Percentiles rank a stretch among this genome's conserved stretches.
Conservation (phyloP, 108 stramenopile species). For the Cylindrotheca fusiformis region DNA sequence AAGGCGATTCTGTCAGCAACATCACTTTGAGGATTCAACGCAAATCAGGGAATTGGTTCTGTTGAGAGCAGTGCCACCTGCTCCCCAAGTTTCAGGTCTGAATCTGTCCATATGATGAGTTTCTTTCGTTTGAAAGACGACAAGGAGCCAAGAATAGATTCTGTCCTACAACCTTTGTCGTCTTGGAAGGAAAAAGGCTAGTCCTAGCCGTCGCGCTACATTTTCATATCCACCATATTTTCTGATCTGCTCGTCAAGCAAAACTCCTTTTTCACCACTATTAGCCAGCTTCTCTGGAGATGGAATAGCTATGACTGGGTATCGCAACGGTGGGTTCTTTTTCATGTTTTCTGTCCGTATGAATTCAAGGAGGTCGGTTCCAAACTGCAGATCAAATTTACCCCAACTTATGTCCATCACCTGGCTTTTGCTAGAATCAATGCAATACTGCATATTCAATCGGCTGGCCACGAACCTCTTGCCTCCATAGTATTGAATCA, state of each 20-base stretch:
- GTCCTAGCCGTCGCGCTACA: constrained; percentile 61
- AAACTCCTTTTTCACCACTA: constrained; percentile 8
- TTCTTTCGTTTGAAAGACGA: not conserved
- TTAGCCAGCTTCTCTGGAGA: constrained; percentile 24
- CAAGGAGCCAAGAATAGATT: too few relatives aligned
- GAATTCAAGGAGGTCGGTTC: constrained; percentile 50
- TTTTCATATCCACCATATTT: constrained; percentile 75
- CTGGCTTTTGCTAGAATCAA: not conserved
- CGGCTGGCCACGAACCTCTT: constrained; percentile 48
- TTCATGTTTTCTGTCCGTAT: constrained; percentile 41
- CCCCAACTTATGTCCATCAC: constrained; percentile 44
- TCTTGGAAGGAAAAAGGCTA: constrained; percentile 7
- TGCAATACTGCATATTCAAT: constrained; percentile 35
- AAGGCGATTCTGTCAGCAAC: too few relatives aligned
- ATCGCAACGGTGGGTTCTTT: constrained; percentile 46
- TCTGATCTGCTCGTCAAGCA: constrained; percentile 36
- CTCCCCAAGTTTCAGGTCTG: too few relatives aligned
- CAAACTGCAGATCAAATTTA: constrained; percentile 56
- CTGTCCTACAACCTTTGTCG: too few relatives aligned
- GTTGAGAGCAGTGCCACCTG: too few relatives aligned
- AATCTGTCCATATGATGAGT: not conserved
- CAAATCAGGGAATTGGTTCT: too few relatives aligned
- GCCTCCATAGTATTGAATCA: constrained; percentile 67
- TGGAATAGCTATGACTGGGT: constrained; percentile 48
- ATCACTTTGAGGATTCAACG: too few relatives aligned